phyloP scores from a whole-genome alignment of 1,284 basidiomycete species.

The Thelephora terrestris region DNA sequence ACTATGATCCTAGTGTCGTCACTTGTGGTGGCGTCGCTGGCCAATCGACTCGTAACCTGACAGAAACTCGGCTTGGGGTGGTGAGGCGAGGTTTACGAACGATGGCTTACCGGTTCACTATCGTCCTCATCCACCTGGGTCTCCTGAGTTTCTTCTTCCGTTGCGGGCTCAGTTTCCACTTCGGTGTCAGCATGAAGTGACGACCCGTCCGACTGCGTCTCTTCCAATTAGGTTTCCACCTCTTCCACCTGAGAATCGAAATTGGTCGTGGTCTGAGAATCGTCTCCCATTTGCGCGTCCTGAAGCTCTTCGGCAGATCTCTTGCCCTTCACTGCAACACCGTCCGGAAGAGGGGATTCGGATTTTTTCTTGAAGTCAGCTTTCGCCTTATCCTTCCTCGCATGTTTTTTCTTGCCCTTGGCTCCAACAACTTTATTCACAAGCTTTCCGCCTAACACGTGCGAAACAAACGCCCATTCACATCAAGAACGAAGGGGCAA shows the following conservation, averaged over 20 bases:
- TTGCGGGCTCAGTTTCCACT: constrained; percentile 15
- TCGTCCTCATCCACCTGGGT: background rate
- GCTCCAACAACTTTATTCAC: background rate
- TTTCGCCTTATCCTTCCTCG: background rate
- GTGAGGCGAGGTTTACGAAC: background rate
- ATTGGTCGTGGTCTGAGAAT: constrained; percentile 11
- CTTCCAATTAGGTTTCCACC: background rate
- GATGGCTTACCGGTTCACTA: too few species aligned
- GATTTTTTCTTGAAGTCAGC: background rate
- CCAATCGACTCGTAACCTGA: constrained; percentile 25
- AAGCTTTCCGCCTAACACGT: background rate
- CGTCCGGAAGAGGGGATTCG: background rate
- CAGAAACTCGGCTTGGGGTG: background rate
- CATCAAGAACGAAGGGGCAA: background rate
- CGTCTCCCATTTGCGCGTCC: constrained; percentile 6
- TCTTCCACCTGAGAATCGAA: constrained; percentile 12
- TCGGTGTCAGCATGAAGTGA: constrained; percentile 5
- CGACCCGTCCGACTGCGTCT: too few species aligned
- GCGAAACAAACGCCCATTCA: background rate
- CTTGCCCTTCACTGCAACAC: background rate
- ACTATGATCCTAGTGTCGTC: constrained; percentile 7
- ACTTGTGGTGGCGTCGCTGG: constrained; percentile 19
- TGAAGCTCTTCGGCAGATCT: background rate
- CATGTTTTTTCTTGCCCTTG: background rate
- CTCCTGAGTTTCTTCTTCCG: constrained; percentile 2